Conservation (phyloP, 805 yeast genomes). For the Kodamaea kakaduensis region DNA sequence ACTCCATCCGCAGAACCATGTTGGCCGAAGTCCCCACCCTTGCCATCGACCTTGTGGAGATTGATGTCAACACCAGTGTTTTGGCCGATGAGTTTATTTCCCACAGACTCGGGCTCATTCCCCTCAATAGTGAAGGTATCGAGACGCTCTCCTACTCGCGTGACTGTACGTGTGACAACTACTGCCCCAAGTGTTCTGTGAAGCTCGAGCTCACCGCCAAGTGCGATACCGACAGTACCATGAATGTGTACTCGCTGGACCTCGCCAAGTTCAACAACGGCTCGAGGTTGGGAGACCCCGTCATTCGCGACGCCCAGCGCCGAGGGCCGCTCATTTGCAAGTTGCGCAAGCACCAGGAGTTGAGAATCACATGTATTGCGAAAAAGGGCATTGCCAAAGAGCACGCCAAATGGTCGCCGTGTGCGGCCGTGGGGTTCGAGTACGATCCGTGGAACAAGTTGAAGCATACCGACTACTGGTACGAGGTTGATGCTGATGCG, state of each 20-base stretch:
- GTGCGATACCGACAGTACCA: slow-evolving; percentile 82
- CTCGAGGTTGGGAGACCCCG: slow-evolving; percentile 70
- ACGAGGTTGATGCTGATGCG: slow-evolving; percentile 76
- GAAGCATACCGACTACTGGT: slow-evolving; percentile 95
- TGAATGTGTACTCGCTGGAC: slow-evolving; percentile 87
- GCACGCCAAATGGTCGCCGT: slow-evolving; percentile 98
- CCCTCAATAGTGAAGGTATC: slow-evolving; percentile 78
- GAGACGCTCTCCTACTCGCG: slow-evolving; percentile 82
- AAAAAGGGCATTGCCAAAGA: slow-evolving; percentile 97
- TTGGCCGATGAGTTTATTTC: slow-evolving; percentile 95
- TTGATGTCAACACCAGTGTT: slow-evolving; percentile 88
- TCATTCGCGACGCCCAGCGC: slow-evolving; percentile 68
- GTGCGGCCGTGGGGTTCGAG: slow-evolving; percentile 93
- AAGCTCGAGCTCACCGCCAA: slow-evolving; percentile 81
- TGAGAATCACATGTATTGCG: slow-evolving; percentile 86
- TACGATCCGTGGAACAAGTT: slow-evolving; percentile 99
- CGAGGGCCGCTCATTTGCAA: slow-evolving; percentile 91
- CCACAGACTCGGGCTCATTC: slow-evolving; percentile 90
- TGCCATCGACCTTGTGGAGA: slow-evolving; percentile 94
- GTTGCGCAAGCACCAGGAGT: slow-evolving; percentile 87
- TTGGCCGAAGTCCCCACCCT: slow-evolving; percentile 95
- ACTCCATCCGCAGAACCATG: slow-evolving; percentile 87
- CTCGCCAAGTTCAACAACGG: slow-evolving; percentile 45
- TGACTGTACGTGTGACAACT: slow-evolving; percentile 97
- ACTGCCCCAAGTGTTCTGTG: slow-evolving; percentile 93